Conservation (phyloP, 345 rosid species). For the Dovyalis caffra region DNA sequence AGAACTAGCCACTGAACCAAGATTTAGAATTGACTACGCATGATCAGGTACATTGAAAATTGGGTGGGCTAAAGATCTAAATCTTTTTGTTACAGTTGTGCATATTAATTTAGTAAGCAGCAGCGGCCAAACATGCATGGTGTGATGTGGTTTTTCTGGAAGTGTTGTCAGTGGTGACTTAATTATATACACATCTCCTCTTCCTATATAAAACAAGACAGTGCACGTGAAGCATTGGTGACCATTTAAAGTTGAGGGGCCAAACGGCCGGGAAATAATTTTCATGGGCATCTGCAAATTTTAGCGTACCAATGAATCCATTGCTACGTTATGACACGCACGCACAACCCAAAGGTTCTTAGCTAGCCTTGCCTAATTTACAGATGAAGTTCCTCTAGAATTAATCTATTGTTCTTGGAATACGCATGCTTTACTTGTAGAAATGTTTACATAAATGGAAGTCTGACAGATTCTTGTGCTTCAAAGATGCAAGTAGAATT, state of each 20-base stretch:
- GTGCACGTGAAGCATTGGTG: slow-evolving; percentile 9
- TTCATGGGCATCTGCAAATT: neutral
- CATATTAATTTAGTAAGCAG: neutral
- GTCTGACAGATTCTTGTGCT: neutral
- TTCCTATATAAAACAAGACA: slow-evolving; percentile 1
- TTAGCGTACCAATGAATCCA: neutral
- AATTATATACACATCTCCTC: neutral
- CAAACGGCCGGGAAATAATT: neutral
- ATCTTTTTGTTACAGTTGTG: neutral
- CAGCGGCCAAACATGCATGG: neutral
- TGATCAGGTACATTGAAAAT: no score
- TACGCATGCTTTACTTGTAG: neutral
- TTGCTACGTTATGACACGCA: neutral
- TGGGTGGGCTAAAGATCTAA: no score
- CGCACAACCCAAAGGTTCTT: neutral
- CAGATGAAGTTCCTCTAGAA: neutral
- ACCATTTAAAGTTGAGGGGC: slow-evolving; percentile 4
- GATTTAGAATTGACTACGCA: no score
- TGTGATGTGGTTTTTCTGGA: neutral
- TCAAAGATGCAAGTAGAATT: neutral
- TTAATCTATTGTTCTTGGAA: neutral
- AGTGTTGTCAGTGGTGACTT: neutral
- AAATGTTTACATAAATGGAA: neutral
- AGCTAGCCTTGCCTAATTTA: neutral
- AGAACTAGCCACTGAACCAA: no score